Percentiles rank a stretch among this genome's conserved stretches.
Conservation (phyloP, 2,329 filamentous ascomycete species). For the Moelleriella libera region DNA sequence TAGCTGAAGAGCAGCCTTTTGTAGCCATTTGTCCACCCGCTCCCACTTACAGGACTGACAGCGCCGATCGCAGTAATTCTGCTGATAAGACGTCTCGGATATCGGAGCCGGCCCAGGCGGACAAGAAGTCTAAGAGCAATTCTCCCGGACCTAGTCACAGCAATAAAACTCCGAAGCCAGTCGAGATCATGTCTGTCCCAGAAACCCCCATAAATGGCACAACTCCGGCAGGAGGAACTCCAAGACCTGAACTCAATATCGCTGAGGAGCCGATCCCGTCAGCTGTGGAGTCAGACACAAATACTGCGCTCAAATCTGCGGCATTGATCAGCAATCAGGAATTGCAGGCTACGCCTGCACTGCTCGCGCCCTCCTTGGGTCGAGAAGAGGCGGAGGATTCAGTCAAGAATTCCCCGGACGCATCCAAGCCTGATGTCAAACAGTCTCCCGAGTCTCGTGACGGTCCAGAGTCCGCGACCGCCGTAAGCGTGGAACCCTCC, state of each 20-base stretch:
- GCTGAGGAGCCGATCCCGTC: slow-evolving; percentile 10
- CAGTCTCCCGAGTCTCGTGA: no score
- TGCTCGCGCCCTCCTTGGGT: no score
- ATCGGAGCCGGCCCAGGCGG: neutral
- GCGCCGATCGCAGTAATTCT: neutral
- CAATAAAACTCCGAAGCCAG: slow-evolving; percentile 15
- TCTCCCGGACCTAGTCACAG: slow-evolving; percentile 7
- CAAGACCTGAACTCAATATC: slow-evolving; percentile 19
- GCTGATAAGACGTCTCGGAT: slow-evolving; percentile 3
- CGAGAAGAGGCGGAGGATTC: no score
- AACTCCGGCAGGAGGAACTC: slow-evolving; percentile 20
- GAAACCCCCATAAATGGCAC: slow-evolving; percentile 20
- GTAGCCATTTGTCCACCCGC: slow-evolving; percentile 6
- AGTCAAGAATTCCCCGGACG: no score
- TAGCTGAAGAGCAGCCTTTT: slow-evolving; percentile 8
- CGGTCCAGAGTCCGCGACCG: neutral
- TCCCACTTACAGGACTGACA: neutral
- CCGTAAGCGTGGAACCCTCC: neutral
- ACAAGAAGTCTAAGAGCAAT: slow-evolving; percentile 4
- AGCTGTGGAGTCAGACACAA: slow-evolving; percentile 6
- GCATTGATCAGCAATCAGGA: slow-evolving; percentile 9
- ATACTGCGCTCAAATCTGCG: slow-evolving; percentile 12
- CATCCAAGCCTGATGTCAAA: no score
- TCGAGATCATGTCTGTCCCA: slow-evolving; percentile 20
- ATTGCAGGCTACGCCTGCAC: no score